These are phyloP conservation scores for Suhomyces sp. DNA, from an alignment of 805 yeast genomes.

Conservation along the genomic window DNA sequence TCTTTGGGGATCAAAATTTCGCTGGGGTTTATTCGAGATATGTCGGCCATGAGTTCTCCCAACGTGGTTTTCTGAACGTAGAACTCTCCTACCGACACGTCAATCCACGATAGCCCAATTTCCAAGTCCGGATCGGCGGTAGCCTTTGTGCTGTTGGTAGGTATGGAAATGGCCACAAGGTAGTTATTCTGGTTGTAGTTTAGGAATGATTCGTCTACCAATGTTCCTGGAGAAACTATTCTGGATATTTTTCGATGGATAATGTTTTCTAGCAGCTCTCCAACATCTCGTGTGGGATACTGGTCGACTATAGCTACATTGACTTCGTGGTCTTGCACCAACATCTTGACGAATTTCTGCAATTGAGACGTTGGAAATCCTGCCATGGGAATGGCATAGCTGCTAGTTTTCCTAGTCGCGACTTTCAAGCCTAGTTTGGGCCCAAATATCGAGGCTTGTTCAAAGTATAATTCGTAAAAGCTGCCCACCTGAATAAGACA, in stretches of 20 bases:
- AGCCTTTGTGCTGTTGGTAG: constrained; percentile 40
- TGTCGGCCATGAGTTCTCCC: constrained; percentile 61
- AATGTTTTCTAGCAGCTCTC: constrained; percentile 21
- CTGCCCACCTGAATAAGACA: constrained; percentile 76
- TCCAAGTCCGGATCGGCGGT: constrained; percentile 39
- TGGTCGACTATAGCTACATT: constrained; percentile 88
- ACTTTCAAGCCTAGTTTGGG: constrained; percentile 69
- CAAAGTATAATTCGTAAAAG: constrained; percentile 83
- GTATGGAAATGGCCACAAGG: constrained; percentile 62
- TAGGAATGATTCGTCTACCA: constrained; percentile 80
- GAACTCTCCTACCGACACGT: constrained; percentile 78
- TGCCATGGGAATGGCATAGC: constrained; percentile 65
- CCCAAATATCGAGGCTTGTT: constrained; percentile 76
- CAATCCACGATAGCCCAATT: constrained; percentile 85
- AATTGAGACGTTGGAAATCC: constrained; percentile 81
- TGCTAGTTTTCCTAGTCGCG: constrained; percentile 51
- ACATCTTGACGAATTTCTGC: constrained; percentile 66
- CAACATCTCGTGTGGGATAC: constrained; percentile 19
- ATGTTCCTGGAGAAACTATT: constrained; percentile 88
- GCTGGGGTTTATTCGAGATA: constrained; percentile 75
- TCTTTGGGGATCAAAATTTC: constrained; percentile 65
- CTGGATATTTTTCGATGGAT: constrained; percentile 71
- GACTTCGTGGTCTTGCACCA: constrained; percentile 66
- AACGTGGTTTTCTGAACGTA: constrained; percentile 63
- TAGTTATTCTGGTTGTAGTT: constrained; percentile 71